Evolutionary conservation across 805 yeast species (phyloP).

Genomic region (Nakazawaea ambrosiae): DNA sequence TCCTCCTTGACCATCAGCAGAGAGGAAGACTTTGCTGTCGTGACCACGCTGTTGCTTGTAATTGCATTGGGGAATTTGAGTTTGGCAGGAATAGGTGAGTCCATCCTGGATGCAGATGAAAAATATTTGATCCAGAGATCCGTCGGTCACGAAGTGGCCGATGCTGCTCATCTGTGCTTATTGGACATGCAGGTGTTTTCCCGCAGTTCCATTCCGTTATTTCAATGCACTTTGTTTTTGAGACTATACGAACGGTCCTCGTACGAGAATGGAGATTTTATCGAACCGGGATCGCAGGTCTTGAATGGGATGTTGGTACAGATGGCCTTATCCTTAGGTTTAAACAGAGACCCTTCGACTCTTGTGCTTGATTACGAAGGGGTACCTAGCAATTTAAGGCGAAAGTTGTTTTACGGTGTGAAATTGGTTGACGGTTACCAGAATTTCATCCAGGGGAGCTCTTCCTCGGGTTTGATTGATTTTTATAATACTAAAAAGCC

Average conservation of each 20-base stretch:
- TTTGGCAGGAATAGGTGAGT: constrained; percentile 19
- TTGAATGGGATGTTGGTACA: constrained; percentile 49
- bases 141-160: constrained; percentile 35
- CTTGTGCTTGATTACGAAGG: neutral
- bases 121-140: constrained; percentile 38
- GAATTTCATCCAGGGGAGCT: constrained; percentile 41
- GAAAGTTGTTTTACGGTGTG: constrained; percentile 49
- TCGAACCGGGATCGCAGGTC: constrained; percentile 42
- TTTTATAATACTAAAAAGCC: constrained; percentile 23
- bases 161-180: constrained; percentile 46
- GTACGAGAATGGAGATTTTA: constrained; percentile 51
- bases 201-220: constrained; percentile 40
- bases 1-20: constrained; percentile 25
- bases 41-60: constrained; percentile 38
- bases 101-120: neutral
- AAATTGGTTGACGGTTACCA: constrained; percentile 38
- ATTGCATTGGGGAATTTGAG: constrained; percentile 33
- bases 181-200: constrained; percentile 44
- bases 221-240: constrained; percentile 46
- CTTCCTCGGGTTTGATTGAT: constrained; percentile 31
- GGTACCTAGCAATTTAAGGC: neutral
- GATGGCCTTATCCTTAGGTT: constrained; percentile 61
- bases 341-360: constrained; percentile 54
- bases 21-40: constrained; percentile 37
- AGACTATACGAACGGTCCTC: constrained; percentile 42